Base-by-base conservation (phyloP, 495 filamentous ascomycete species). In the Aspergillus panamensis region DNA sequence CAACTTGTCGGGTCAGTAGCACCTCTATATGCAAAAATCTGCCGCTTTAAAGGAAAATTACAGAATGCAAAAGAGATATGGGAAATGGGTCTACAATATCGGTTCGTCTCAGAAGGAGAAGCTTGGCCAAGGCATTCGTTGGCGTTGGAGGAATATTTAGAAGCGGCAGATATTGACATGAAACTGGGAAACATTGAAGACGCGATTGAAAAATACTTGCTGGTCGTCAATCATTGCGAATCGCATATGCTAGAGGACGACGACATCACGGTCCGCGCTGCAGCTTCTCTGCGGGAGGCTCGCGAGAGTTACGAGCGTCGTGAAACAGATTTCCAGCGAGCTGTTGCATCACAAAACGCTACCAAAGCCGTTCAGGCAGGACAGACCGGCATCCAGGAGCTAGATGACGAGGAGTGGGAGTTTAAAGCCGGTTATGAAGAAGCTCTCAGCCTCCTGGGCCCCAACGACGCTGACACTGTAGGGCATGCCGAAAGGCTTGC, bases 291-390 rank as follows among this genome's bases (percentile, higher is more conserved):
- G 6, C 17, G 51, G 30, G 17, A 53, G 16, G 33, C 13, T 29
- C 51, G 51, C 20, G 51, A 53, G n/a, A 53, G 16, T 13, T 14
- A 30, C 13, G 51, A 53, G 29, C 51, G 12, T 7, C 51, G 14
- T 9, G 13, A 53, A 20, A 20, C 13, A 13, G 20, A 53, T n/a
- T 14, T 39, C 2, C 16, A 53, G 20, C 33, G 35, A 40, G 51
- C 51, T 5, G 19, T 53, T 30, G 9, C 35, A 3, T 21, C 51
- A 6, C 21, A 29, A 5, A 40, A 35, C 8, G n/a, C 10, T 20
- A 13, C 35, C 16, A 53, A 53, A 19, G 33, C 6, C 29, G 35
- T 16, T 25, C 35, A 3, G 10, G 16, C 25, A 1, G 2, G n/a
- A 19, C 16, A 25, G 1, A 43, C 13, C 37, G 12, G 29, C 14